Evolutionary conservation across 2,329 filamentous ascomycete genomes (phyloP).

Genomic region (Chlorencoelia australis): DNA sequence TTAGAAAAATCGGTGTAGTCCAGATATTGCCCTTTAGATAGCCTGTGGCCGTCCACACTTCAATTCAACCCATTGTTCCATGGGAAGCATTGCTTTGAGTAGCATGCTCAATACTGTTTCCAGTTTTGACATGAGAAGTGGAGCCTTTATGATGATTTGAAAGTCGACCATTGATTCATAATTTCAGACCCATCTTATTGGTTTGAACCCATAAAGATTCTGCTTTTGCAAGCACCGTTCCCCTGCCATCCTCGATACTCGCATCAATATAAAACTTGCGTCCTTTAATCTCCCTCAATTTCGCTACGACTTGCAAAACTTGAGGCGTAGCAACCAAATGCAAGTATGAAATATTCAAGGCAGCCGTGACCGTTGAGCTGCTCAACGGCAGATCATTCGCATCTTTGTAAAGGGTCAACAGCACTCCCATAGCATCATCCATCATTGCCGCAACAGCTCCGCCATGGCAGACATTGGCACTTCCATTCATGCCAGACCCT

Average conservation of each 20-base stretch:
- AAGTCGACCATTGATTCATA: no score
- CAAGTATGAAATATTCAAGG: slow-evolving; percentile 43
- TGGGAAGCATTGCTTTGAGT: no score
- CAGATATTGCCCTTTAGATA: no score
- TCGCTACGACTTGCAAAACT: slow-evolving; percentile 36
- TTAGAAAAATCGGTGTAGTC: no score
- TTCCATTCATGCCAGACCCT: slow-evolving; percentile 43
- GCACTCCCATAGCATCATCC: slow-evolving; percentile 45
- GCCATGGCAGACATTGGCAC: slow-evolving; percentile 43
- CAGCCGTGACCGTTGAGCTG: slow-evolving; percentile 34
- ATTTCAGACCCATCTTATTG: no score
- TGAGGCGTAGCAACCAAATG: slow-evolving; percentile 40
- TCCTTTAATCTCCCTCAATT: slow-evolving; percentile 35
- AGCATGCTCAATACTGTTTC: no score
- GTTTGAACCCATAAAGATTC: slow-evolving; percentile 39
- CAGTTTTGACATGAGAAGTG: no score
- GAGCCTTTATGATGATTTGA: no score
- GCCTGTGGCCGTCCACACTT: no score
- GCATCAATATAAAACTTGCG: slow-evolving; percentile 41
- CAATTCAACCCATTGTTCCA: no score
- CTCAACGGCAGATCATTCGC: slow-evolving; percentile 8
- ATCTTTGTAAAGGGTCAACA: slow-evolving; percentile 30
- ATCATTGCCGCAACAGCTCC: slow-evolving; percentile 47
- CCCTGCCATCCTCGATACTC: slow-evolving; percentile 37
- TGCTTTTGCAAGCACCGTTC: slow-evolving; percentile 36